phyloP scores from a whole-genome alignment of 2,329 filamentous ascomycete species.

The Pestalotiopsis sp. region DNA sequence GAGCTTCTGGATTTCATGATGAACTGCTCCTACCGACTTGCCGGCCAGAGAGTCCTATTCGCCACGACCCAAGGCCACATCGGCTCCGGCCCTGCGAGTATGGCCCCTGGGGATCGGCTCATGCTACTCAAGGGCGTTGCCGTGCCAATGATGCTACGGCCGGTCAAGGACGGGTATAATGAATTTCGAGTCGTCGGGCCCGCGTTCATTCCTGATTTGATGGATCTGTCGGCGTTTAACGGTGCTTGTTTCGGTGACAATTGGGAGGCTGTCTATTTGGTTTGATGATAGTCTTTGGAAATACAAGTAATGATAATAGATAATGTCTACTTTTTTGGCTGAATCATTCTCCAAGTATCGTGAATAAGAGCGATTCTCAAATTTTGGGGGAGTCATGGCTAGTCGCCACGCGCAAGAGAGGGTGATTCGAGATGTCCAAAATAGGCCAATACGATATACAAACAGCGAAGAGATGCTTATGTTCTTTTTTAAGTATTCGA shows the following conservation, averaged over 20 bases:
- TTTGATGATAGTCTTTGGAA: not conserved
- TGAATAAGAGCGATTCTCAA: no score
- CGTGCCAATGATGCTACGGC: not conserved
- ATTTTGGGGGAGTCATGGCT: no score
- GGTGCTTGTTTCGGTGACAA: not conserved
- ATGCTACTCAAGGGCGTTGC: not conserved
- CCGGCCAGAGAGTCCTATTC: not conserved
- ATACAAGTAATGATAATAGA: no score
- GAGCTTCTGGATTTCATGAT: not conserved
- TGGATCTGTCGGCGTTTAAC: not conserved
- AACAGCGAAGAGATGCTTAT: no score
- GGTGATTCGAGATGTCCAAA: no score
- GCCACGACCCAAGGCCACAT: not conserved
- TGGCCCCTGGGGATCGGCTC: not conserved
- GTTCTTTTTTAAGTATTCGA: no score
- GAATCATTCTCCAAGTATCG: no score
- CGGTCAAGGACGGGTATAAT: not conserved
- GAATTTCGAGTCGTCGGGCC: not conserved
- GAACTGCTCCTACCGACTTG: not conserved
- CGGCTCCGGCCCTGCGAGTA: not conserved
- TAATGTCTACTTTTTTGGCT: no score
- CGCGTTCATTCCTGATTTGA: not conserved
- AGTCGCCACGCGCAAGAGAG: no score
- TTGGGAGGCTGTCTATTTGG: not conserved
- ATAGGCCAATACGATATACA: no score